Conservation (phyloP, 2,329 filamentous ascomycete species). For the Purpureocillium lavendulum region DNA sequence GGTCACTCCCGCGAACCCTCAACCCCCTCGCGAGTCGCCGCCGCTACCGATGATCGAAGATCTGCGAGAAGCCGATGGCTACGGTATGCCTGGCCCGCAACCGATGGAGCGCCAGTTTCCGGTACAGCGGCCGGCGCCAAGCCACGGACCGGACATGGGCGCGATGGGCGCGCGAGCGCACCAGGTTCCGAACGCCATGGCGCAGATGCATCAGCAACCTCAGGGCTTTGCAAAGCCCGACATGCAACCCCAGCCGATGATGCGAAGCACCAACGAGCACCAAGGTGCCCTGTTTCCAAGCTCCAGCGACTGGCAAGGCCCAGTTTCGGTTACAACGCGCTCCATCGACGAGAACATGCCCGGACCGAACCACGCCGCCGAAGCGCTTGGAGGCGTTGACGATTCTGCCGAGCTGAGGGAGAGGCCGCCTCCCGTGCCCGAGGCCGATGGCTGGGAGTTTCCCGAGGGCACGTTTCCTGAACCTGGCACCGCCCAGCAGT, state of each 20-base stretch:
- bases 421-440: slow-evolving; percentile 36
- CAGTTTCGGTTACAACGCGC: slow-evolving; percentile 23
- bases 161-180: slow-evolving; percentile 43
- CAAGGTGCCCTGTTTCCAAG: slow-evolving; percentile 30
- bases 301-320: slow-evolving; percentile 24
- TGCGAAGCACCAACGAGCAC: slow-evolving; percentile 43
- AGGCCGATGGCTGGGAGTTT: slow-evolving; percentile 85
- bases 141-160: slow-evolving; percentile 47
- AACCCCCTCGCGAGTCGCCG: slow-evolving; percentile 55
- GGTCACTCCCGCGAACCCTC: slow-evolving; percentile 57
- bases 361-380: slow-evolving; percentile 28
- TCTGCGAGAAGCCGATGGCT: slow-evolving; percentile 44
- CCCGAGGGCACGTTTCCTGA: slow-evolving; percentile 66
- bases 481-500: slow-evolving; percentile 28
- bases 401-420: slow-evolving; percentile 35
- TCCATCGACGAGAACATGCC: slow-evolving; percentile 23
- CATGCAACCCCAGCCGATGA: slow-evolving; percentile 39
- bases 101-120: slow-evolving; percentile 30
- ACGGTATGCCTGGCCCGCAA: slow-evolving; percentile 36
- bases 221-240: slow-evolving; percentile 28
- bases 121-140: slow-evolving; percentile 38
- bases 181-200: slow-evolving; percentile 50
- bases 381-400: slow-evolving; percentile 28
- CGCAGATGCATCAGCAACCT: slow-evolving; percentile 35
- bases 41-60: slow-evolving; percentile 52